A percentile compares a stretch with the other conserved stretches of the same genome.
phyloP scores from a whole-genome alignment of 2,329 filamentous ascomycete species.

The Reticulascus tulasneorum region DNA sequence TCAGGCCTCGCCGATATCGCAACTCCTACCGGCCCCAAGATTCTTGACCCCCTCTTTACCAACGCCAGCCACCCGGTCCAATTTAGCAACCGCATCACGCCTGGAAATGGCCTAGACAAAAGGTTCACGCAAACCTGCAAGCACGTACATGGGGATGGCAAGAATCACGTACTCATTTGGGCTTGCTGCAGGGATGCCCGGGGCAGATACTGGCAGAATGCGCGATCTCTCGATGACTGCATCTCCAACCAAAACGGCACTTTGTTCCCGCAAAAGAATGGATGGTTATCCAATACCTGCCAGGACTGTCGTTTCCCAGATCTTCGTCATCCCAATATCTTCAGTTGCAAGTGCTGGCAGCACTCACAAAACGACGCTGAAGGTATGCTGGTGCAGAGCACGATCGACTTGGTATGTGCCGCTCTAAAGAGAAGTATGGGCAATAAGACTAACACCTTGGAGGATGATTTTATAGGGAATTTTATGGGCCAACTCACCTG shows the following conservation, averaged over 20 bases:
- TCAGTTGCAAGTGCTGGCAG: neutral
- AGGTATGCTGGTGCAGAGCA: neutral
- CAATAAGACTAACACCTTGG: neutral
- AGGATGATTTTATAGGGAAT: conserved; percentile 1
- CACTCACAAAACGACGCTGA: neutral
- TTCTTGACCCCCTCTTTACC: neutral
- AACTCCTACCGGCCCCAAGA: neutral
- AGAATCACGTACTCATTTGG: neutral
- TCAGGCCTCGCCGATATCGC: neutral
- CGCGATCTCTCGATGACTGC: neutral
- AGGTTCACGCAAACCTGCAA: neutral
- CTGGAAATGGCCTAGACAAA: neutral
- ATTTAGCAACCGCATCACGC: neutral
- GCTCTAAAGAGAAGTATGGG: neutral
- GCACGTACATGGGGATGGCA: neutral
- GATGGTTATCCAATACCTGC: conserved; percentile 2
- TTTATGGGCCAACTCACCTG: neutral
- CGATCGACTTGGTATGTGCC: neutral
- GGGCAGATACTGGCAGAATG: neutral
- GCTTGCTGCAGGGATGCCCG: neutral
- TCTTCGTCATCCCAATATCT: neutral
- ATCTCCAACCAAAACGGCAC: neutral
- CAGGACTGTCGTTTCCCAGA: neutral
- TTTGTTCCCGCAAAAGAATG: neutral
- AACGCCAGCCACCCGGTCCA: neutral